Evolutionary conservation across 371 early-diverging fungal genomes (phyloP), one percentile per base, ranked within the genome.

Genomic region (Mortierella polycephala): DNA sequence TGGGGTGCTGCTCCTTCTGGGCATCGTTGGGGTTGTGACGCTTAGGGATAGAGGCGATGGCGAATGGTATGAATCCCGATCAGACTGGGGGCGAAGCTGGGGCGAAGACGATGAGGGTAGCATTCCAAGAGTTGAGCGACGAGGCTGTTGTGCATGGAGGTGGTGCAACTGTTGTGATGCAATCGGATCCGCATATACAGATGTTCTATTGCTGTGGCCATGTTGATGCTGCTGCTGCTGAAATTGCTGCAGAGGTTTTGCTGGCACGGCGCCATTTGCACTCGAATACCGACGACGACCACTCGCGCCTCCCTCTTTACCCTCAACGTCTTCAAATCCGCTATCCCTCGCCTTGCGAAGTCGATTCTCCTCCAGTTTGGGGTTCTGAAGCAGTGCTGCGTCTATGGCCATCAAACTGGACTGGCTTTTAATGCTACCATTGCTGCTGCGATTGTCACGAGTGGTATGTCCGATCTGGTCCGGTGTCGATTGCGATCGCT

Each of bases 401-500:
- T 16, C 21, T 0, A 2, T 9, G 45, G 44, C 21, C 18, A 6
- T 3, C 39, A 37, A 41, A 47, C 7, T 23, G 41, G 23, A n/a
- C 42, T 40, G 1, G 8, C 42, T 42, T 13, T 44, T 20, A 46
- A 16, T 12, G 10, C 57, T 57, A 44, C 7, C 23, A 10, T 21
- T 30, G 30, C 30, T 30, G 30, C 30, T 30, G 30, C 30, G 30
- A 30, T 30, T 30, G 30, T 30, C 30, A 30, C 30, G 39, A 37
- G 16, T 20, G 14, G 55, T 49, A 10, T 54, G 20, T 49, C 75
- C 77, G 44, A 76, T 71, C 39, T 76, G 53, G 47, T 76, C 71
- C 5, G 71, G 77, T 0, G 71, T 64, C 16, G 77, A 76, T 5
- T 63, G 63, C 6, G 77, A 76, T 21, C 77, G 56, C 50, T 71